A percentile compares a stretch with the other conserved stretches of the same genome.
Conservation (phyloP, 106 monocot species). For the Acanthochlamys bracteata region DNA sequence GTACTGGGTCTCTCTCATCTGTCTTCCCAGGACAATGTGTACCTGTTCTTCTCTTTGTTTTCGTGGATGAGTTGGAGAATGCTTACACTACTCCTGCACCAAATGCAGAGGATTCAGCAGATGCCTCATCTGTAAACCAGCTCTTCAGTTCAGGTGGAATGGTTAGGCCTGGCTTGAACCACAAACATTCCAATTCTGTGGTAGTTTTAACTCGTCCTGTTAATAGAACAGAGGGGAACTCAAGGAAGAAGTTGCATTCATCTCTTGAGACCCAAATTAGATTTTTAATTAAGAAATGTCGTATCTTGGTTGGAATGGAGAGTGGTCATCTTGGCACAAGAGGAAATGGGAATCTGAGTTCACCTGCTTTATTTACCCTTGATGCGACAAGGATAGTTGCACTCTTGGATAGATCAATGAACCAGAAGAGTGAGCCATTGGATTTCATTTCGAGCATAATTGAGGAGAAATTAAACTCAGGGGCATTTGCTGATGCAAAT, state of each 20-base stretch:
- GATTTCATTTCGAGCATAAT: constrained; percentile 52
- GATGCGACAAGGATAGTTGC: constrained; percentile 68
- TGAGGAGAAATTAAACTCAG: constrained; percentile 39
- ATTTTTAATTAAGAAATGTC: constrained; percentile 83
- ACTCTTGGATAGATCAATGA: constrained; percentile 47
- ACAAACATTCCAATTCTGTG: constrained; percentile 48
- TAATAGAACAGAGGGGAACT: constrained; percentile 46
- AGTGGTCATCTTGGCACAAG: constrained; percentile 38
- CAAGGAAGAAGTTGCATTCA: constrained; percentile 62
- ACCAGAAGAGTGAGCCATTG: constrained; percentile 44
- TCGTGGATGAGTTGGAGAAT: constrained; percentile 47
- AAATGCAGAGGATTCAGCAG: constrained; percentile 30
- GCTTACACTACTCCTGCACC: constrained; percentile 10
- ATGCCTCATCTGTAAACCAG: constrained; percentile 22
- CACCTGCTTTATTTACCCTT: constrained; percentile 72
- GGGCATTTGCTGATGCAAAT: constrained; percentile 23
- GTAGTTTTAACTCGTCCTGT: constrained; percentile 51
- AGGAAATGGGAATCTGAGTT: constrained; percentile 28
- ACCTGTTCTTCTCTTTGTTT: constrained; percentile 84
- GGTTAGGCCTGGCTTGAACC: constrained; percentile 11
- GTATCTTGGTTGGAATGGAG: constrained; percentile 44
- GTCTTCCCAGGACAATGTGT: constrained; percentile 47
- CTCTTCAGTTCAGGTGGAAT: constrained; percentile 15
- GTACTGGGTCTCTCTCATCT: constrained; percentile 34
- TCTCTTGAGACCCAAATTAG: constrained; percentile 76